phyloP scores from a whole-genome alignment of 306 rosid species.

The Dryas alaskensis region DNA sequence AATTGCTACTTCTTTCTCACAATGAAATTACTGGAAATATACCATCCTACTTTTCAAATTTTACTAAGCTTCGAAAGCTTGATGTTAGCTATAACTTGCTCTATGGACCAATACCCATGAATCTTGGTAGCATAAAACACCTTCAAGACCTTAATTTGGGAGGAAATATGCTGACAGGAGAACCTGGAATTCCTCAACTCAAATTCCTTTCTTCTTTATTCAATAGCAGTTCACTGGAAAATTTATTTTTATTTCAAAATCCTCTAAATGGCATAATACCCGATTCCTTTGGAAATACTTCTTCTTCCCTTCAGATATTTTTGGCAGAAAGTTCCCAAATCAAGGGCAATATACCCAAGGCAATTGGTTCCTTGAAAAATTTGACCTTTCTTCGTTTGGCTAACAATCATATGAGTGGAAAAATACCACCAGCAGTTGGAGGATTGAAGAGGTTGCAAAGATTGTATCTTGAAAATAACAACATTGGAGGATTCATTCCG shows the following conservation, averaged over 20 bases:
- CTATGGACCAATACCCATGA: constrained; percentile 6
- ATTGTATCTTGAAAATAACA: constrained; percentile 16
- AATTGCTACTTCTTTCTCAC: not conserved
- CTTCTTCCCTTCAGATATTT: not conserved
- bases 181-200: not conserved
- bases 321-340: constrained; percentile 8
- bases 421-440: constrained; percentile 12
- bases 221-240: not conserved
- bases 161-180: not conserved
- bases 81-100: not conserved
- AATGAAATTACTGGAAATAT: not conserved
- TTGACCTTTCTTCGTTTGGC: not conserved
- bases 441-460: constrained; percentile 22
- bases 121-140: no score
- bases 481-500: constrained; percentile 22
- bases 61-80: not conserved
- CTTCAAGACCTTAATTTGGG: not conserved
- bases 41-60: constrained; percentile 9
- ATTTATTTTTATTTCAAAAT: no score
- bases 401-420: not conserved
- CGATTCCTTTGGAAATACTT: not conserved
- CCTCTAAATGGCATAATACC: not conserved
- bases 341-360: not conserved
- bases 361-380: not conserved
- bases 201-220: not conserved